phyloP scores from a whole-genome alignment of 202 grass and related monocot species.

The Dendrocalamus latiflorus region DNA sequence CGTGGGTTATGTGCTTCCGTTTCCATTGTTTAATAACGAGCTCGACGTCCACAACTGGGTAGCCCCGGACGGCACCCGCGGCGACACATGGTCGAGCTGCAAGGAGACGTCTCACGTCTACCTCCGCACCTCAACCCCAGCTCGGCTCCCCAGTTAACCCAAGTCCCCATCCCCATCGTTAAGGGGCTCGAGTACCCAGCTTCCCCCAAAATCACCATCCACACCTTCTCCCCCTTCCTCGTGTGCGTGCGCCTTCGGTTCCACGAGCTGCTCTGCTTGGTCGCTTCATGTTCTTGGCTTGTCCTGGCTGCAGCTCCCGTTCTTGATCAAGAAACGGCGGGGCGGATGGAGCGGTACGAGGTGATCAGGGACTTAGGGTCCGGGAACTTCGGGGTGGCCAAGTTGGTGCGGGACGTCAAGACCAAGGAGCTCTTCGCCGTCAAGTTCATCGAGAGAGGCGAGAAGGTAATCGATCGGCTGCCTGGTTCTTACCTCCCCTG shows the following conservation, averaged over 20 bases:
- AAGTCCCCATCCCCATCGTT: not conserved
- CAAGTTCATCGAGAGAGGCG: constrained; percentile 85
- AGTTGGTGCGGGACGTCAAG: constrained; percentile 61
- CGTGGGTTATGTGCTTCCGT: too few relatives aligned
- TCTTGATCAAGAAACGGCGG: not conserved
- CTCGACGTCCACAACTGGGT: not conserved
- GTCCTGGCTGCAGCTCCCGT: not conserved
- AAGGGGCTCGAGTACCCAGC: not conserved
- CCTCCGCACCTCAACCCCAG: constrained; percentile 5
- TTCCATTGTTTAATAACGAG: not conserved
- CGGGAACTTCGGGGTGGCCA: constrained; percentile 85
- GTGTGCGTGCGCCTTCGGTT: not conserved
- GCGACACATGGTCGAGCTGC: constrained; percentile 30
- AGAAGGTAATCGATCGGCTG: constrained; percentile 39
- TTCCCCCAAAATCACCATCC: not conserved
- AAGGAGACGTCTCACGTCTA: constrained; percentile 4
- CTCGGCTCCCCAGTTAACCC: not conserved
- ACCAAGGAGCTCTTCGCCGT: constrained; percentile 78
- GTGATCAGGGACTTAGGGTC: constrained; percentile 73
- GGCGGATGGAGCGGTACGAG: constrained; percentile 61
- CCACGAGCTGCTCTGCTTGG: not conserved
- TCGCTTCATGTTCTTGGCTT: too few relatives aligned
- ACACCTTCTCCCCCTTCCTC: not conserved
- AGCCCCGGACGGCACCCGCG: constrained; percentile 16
- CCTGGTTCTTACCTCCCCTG: not conserved